A percentile compares a stretch with the other conserved stretches of the same genome.
Evolutionary conservation across 768 basidiomycete genomes (phyloP).

Genomic region (Phanerochaete sordida): DNA sequence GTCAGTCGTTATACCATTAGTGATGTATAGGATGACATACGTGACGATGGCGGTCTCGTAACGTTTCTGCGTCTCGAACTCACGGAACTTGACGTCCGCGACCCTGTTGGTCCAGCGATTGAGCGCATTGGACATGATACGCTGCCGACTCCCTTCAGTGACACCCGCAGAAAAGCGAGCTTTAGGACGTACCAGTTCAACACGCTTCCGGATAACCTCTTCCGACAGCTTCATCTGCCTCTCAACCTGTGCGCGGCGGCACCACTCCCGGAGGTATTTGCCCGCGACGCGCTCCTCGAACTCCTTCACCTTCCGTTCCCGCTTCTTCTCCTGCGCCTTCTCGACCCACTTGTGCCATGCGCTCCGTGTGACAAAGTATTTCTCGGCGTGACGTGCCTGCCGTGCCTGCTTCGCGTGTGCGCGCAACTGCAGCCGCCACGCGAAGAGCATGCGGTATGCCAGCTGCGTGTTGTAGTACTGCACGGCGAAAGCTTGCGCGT

Average conservation of each 20-base stretch:
- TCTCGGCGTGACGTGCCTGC: slow-evolving; percentile 52
- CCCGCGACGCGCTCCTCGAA: slow-evolving; percentile 38
- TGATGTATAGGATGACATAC: slow-evolving; percentile 25
- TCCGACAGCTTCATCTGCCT: slow-evolving; percentile 43
- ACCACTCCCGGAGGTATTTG: slow-evolving; percentile 44
- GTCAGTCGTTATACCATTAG: not conserved
- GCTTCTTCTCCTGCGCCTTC: slow-evolving; percentile 39
- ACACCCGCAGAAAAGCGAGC: not conserved
- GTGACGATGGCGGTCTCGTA: slow-evolving; percentile 33
- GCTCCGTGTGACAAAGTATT: slow-evolving; percentile 45
- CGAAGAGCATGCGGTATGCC: slow-evolving; percentile 37
- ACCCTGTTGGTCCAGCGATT: slow-evolving; percentile 68
- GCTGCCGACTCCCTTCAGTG: slow-evolving; percentile 33
- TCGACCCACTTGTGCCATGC: slow-evolving; percentile 48
- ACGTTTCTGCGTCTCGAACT: slow-evolving; percentile 58
- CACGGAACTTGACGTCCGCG: slow-evolving; percentile 69
- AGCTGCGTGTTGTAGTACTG: slow-evolving; percentile 44
- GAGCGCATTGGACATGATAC: slow-evolving; percentile 45
- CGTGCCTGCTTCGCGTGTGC: slow-evolving; percentile 45
- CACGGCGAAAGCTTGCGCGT: slow-evolving; percentile 43
- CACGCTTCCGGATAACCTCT: slow-evolving; percentile 34
- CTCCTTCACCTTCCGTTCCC: slow-evolving; percentile 41
- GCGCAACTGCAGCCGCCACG: slow-evolving; percentile 57
- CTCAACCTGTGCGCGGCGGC: slow-evolving; percentile 32
- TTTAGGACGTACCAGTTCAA: slow-evolving; percentile 35